Conservation (phyloP, 176 grass and related monocot species). For the Bothriochloa decipiens region DNA sequence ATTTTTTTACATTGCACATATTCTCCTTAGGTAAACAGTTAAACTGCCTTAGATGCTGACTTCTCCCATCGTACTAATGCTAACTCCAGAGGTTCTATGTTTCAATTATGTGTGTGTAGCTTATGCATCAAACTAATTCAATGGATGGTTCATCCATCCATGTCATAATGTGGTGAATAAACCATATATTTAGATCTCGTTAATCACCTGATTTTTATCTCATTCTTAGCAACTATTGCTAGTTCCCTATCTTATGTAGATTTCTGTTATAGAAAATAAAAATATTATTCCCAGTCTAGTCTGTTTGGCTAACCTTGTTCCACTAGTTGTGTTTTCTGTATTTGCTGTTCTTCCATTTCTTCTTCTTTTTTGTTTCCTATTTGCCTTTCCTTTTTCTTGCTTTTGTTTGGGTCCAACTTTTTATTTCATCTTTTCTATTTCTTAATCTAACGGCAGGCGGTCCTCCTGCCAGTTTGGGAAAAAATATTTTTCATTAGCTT, state of each 20-base stretch:
- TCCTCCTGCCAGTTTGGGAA: background rate
- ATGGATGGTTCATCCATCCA: background rate
- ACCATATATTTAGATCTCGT: background rate
- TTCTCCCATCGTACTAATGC: background rate
- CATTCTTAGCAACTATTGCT: background rate
- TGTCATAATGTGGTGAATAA: background rate
- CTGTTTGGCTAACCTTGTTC: background rate
- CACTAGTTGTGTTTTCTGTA: background rate
- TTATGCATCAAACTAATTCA: background rate
- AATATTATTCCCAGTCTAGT: background rate
- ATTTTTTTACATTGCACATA: background rate
- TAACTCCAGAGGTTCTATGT: constrained; percentile 2
- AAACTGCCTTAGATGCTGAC: background rate
- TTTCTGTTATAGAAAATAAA: background rate
- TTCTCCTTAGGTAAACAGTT: background rate
- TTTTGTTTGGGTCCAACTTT: background rate
- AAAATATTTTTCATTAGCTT: background rate
- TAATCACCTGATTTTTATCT: background rate
- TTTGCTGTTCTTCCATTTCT: background rate
- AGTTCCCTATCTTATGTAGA: background rate
- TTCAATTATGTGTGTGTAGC: background rate
- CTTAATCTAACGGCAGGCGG: background rate
- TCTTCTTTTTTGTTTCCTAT: background rate
- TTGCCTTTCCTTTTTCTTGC: background rate
- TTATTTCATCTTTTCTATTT: background rate